phyloP scores from a whole-genome alignment of 352 stramenopile species.

The Phytophthora colocasiae region DNA sequence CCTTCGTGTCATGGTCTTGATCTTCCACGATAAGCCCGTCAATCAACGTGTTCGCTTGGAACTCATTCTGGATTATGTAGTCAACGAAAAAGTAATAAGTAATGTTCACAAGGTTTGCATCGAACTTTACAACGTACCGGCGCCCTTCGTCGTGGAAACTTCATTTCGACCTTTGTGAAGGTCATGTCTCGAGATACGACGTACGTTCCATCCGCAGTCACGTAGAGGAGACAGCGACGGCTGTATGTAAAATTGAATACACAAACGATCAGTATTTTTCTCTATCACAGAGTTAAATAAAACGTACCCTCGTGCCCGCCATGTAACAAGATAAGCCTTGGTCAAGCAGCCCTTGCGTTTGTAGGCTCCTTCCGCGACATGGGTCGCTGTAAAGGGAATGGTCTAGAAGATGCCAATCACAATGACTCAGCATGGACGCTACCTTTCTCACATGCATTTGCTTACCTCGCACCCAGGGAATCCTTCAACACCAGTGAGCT shows the following conservation, averaged over 20 bases:
- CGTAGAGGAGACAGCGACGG: slow-evolving; percentile 81
- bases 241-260: slow-evolving; percentile 32
- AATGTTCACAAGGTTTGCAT: neutral
- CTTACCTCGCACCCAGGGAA: slow-evolving; percentile 88
- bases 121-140: slow-evolving; percentile 41
- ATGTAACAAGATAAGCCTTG: slow-evolving; percentile 86
- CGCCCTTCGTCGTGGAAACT: slow-evolving; percentile 81
- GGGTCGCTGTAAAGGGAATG: slow-evolving; percentile 86
- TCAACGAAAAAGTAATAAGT: neutral
- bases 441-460: neutral
- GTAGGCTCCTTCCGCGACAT: slow-evolving; percentile 75
- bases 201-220: slow-evolving; percentile 72
- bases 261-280: slow-evolving; percentile 5
- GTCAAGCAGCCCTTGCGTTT: slow-evolving; percentile 80
- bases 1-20: slow-evolving; percentile 77
- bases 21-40: slow-evolving; percentile 90
- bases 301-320: slow-evolving; percentile 80
- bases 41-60: slow-evolving; percentile 82
- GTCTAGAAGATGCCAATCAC: slow-evolving; percentile 47
- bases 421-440: slow-evolving; percentile 2
- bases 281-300: neutral
- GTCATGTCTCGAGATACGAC: slow-evolving; percentile 85
- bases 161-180: slow-evolving; percentile 90
- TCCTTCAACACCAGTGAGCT: slow-evolving; percentile 74
- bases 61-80: slow-evolving; percentile 52